Conservation (phyloP, 139 green algal genomes). For the Chlamydomonas sp. region DNA sequence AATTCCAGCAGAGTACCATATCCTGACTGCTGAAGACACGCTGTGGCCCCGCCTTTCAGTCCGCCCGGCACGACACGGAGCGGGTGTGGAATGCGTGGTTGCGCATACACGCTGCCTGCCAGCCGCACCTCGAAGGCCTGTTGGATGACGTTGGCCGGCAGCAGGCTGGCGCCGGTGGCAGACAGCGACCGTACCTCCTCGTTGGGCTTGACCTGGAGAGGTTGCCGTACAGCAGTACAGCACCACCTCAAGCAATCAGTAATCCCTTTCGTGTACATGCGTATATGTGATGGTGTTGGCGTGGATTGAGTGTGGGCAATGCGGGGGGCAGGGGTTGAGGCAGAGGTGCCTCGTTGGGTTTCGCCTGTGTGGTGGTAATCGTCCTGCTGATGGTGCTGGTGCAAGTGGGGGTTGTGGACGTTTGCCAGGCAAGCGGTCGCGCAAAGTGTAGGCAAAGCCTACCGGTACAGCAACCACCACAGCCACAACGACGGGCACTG, state of each 20-base stretch:
- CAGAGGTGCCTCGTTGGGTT: no score
- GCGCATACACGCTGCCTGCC: neutral
- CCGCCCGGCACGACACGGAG: neutral
- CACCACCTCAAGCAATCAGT: neutral
- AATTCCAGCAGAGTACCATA: neutral
- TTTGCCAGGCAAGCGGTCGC: no score
- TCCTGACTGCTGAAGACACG: neutral
- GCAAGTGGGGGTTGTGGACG: no score
- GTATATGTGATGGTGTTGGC: no score
- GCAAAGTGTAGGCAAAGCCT: no score
- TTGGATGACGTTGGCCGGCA: slow-evolving; percentile 86
- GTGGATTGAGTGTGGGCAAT: no score
- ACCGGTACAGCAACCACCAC: no score
- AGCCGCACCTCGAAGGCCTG: slow-evolving; percentile 73
- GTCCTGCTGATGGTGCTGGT: no score
- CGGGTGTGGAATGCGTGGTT: neutral
- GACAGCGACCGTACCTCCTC: slow-evolving; percentile 81
- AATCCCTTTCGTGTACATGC: no score
- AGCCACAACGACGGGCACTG: no score
- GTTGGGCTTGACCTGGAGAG: slow-evolving; percentile 75
- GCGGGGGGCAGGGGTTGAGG: no score
- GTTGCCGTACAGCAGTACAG: neutral
- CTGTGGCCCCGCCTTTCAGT: neutral
- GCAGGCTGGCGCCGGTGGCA: slow-evolving; percentile 75
- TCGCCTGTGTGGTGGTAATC: no score